phyloP scores from a whole-genome alignment of 2,329 filamentous ascomycete genomes.

The Chaetomium sp. region DNA sequence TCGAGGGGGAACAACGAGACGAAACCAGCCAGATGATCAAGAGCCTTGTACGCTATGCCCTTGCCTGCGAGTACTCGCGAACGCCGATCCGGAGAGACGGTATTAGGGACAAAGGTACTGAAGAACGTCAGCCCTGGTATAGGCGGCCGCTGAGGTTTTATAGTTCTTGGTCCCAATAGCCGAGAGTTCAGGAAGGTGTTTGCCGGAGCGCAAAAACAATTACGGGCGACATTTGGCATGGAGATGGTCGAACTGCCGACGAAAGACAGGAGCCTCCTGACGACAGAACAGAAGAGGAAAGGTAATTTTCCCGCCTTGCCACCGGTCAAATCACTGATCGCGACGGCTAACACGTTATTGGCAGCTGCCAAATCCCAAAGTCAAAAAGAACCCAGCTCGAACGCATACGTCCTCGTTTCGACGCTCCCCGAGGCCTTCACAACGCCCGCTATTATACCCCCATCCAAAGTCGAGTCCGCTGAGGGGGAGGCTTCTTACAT shows the following conservation, averaged over 20 bases:
- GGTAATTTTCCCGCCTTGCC: conserved; percentile 49
- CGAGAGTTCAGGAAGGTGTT: conserved; percentile 78
- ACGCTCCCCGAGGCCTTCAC: conserved; percentile 70
- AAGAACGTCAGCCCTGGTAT: background rate
- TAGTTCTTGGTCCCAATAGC: conserved; percentile 71
- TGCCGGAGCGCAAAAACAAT: conserved; percentile 69
- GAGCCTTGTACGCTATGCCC: conserved; percentile 68
- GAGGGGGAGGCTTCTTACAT: conserved; percentile 77
- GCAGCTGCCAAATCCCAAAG: conserved; percentile 51
- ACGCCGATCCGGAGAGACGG: conserved; percentile 62
- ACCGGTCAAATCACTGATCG: background rate
- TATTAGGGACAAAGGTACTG: conserved; percentile 63
- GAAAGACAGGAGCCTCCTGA: conserved; percentile 76
- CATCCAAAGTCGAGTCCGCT: conserved; percentile 65
- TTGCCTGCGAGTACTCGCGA: conserved; percentile 67
- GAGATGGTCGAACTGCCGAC: conserved; percentile 80
- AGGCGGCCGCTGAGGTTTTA: background rate
- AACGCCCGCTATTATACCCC: conserved; percentile 65
- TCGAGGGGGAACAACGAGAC: conserved; percentile 36
- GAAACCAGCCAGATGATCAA: conserved; percentile 58
- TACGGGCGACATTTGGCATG: conserved; percentile 84
- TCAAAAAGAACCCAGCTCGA: conserved; percentile 57
- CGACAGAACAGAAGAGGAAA: conserved; percentile 68
- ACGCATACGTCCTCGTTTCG: conserved; percentile 76
- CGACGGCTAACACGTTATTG: conserved; percentile 12